Evolutionary conservation across 2,329 filamentous ascomycete species (phyloP), one percentile per base, ranked within the genome.

Genomic region (Paecilomyces sp.): DNA sequence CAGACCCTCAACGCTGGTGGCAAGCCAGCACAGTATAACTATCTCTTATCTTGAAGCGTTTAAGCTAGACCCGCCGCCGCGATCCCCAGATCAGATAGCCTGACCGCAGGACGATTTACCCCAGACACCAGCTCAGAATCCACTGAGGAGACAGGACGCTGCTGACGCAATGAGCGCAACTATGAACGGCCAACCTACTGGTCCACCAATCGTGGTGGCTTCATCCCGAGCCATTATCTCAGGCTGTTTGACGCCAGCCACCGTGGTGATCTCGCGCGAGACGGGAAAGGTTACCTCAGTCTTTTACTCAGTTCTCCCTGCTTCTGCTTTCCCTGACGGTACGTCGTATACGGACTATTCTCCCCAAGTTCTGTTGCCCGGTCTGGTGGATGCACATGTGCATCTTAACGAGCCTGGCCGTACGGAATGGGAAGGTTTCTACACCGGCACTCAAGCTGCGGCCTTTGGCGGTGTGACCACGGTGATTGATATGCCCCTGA

Each of bases 391-490:
- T 74, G 93, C 94, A 36, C 94, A 99, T 74, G 94, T 99, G 41
- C 94, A 99, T 78, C 85, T 97, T 67, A 97, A 97, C 71, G 94
- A 99, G 78, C 94, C 94, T 0, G 94, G 94, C 51, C 85, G 94
- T 60, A 97, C 93, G 57, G 93, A 97, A 83, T 97, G 94, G 94
- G 94, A 99, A 73, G 94, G 94, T 11, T 99, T 99, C 80, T 90
- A 88, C 80, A 97, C 92, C 0, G 94, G 94, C 55, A 97, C 94
- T 25, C 85, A 90, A 67, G 94, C 94, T 34, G 94, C 94, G 3
- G 94, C 94, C 11, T 95, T 93, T 67, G 94, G 94, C 50, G 94
- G 94, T 68, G 94, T 97, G 28, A 99, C 94, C 3, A 97, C 94
- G 0, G 92, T 99, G 9, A 81, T 99, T 69, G 94, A 97, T 76